A percentile compares a stretch with the other conserved stretches of the same genome.
Conservation (phyloP, 768 basidiomycete genomes). For the Gloeopeniophorella convolvens region DNA sequence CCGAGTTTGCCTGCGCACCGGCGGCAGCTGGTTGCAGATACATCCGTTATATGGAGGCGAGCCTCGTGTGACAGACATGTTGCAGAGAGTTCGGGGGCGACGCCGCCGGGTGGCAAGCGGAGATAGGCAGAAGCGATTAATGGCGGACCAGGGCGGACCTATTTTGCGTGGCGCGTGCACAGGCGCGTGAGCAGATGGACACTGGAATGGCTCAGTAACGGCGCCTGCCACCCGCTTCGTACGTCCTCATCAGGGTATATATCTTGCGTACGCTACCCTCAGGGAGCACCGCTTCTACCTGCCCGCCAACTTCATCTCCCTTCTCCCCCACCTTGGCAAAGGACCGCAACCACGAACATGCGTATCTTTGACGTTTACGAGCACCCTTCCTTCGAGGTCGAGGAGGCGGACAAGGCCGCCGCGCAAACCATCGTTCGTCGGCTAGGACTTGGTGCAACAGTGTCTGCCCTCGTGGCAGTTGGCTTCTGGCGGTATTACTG, state of each 20-base stretch:
- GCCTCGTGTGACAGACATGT: too few species aligned
- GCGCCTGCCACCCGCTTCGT: too few species aligned
- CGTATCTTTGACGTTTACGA: constrained; percentile 21
- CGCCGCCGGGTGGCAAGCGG: too few species aligned
- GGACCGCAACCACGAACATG: constrained; percentile 6
- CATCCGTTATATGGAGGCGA: too few species aligned
- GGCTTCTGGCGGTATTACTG: constrained; percentile 17
- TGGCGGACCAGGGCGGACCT: too few species aligned
- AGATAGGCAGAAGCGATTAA: too few species aligned
- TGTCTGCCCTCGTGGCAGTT: constrained; percentile 14
- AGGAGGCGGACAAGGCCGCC: constrained; percentile 5
- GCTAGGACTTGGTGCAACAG: constrained; percentile 14
- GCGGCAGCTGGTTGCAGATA: too few species aligned
- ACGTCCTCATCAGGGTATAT: background rate
- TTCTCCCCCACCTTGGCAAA: background rate
- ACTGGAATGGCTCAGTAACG: background rate
- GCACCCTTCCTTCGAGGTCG: constrained; percentile 19
- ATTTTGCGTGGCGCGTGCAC: too few species aligned
- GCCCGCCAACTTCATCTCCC: background rate
- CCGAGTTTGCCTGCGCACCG: too few species aligned
- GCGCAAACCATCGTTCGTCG: constrained; percentile 9
- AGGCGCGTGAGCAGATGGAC: background rate
- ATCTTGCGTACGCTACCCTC: background rate
- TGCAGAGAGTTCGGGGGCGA: too few species aligned
- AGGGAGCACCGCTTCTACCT: background rate